Base-by-base conservation (phyloP, 192 early-diverging fungal species). In the Mortierella antarctica region DNA sequence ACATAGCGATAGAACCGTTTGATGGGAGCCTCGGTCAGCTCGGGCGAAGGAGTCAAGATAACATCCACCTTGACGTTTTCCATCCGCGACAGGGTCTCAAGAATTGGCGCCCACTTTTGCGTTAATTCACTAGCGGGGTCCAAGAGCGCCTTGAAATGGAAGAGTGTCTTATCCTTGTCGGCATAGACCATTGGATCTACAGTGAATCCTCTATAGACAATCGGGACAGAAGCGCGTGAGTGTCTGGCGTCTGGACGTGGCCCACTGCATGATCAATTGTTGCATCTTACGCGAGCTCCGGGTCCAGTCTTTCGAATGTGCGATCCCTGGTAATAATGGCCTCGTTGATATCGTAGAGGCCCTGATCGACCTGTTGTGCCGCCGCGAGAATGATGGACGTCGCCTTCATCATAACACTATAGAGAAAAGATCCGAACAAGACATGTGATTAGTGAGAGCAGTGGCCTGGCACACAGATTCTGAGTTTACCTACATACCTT, bases 1-100 rank as follows among this genome's bases (percentile, higher is more conserved):
- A 96, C 91, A 82, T 95, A 98, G 51, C 96, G 90, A 74, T 98
- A 99, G 83, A 97, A 98, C 13, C 95, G 85, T 57, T 92, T 94
- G 23, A 97, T 73, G 0, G 96, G 96, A 7, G 95, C 70, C 60
- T 94, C 91, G 2, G 85, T 86, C 17, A 91, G 18, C 14, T 72
- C 65, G 0, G 72, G 49, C 7, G 67, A 20, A 9, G 95, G 95
- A 47, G 90, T 91, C 52, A 97, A 77, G 59, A 90, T 85, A 17
- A 98, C 73, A 50, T 92, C 82, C 7, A 97, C 80, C 60, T 86
- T 84, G 9, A 92, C 90, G 20, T 88, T 84, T 1, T 91, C 88
- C 52, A 96, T 51, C 8, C 84, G 73, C 9, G 90, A 84, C 13
- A 97, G 69, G 0, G 86, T 83, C 77, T 93, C 67, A n/a, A 99